phyloP scores from a whole-genome alignment of 176 grass and related monocot genomes.

The Luzula sylvatica region DNA sequence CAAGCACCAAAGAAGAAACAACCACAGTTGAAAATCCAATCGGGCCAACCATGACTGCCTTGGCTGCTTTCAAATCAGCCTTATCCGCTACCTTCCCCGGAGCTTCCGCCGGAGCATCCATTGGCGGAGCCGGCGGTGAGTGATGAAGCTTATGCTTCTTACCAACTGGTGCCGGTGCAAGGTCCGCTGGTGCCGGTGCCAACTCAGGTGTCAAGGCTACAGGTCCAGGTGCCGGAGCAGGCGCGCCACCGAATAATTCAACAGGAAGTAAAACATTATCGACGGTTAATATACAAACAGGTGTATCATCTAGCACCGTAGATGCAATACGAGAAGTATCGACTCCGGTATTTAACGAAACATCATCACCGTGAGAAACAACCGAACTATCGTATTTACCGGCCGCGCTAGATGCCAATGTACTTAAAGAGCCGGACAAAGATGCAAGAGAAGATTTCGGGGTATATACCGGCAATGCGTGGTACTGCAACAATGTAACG shows the following conservation, averaged over 20 bases:
- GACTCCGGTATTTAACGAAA: constrained; percentile 55
- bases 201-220: constrained; percentile 10
- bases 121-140: constrained; percentile 25
- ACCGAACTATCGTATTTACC: constrained; percentile 45
- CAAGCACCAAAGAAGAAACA: constrained; percentile 19
- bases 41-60: background rate
- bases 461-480: constrained; percentile 62
- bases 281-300: constrained; percentile 53
- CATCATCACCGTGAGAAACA: constrained; percentile 47
- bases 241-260: constrained; percentile 52
- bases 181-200: background rate
- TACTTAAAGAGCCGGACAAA: constrained; percentile 27
- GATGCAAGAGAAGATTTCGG: constrained; percentile 67
- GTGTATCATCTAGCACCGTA: constrained; percentile 65
- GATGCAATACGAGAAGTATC: constrained; percentile 57
- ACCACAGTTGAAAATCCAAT: constrained; percentile 13
- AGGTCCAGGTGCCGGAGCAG: constrained; percentile 24
- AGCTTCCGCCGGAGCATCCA: constrained; percentile 25
- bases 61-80: constrained; percentile 23
- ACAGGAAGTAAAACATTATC: constrained; percentile 54
- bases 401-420: constrained; percentile 35
- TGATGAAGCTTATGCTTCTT: constrained; percentile 22
- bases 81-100: constrained; percentile 35
- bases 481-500: constrained; percentile 50
- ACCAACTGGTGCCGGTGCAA: background rate